phyloP scores from a whole-genome alignment of 305 asterid species.

The Fraxinus ornus region DNA sequence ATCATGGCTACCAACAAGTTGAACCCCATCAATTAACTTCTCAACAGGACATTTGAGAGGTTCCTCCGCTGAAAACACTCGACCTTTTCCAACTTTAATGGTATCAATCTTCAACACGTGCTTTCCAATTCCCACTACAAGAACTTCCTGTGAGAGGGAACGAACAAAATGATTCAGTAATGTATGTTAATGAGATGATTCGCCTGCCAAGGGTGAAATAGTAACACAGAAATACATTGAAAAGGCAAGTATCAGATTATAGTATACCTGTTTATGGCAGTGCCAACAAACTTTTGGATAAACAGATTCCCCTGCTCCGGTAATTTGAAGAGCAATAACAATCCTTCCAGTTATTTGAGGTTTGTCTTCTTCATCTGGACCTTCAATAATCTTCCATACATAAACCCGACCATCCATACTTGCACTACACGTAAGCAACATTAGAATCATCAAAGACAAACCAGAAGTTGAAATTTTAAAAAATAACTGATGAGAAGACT shows the following conservation, averaged over 20 bases:
- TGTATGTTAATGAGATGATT: background rate
- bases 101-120: conserved; percentile 74
- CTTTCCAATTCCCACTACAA: conserved; percentile 80
- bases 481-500: conserved; percentile 22
- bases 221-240: conserved; percentile 6
- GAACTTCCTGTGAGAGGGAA: conserved; percentile 63
- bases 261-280: conserved; percentile 80
- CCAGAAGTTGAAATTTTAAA: conserved; percentile 15
- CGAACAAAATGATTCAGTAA: conserved; percentile 18
- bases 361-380: conserved; percentile 84
- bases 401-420: conserved; percentile 89
- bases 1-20: conserved; percentile 86
- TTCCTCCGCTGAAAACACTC: conserved; percentile 68
- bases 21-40: conserved; percentile 77
- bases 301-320: conserved; percentile 74
- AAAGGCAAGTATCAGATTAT: conserved; percentile 6
- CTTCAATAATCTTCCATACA: conserved; percentile 89
- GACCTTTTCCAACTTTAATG: conserved; percentile 80
- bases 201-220: background rate
- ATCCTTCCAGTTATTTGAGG: conserved; percentile 78
- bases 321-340: conserved; percentile 67
- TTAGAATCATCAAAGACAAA: conserved; percentile 25
- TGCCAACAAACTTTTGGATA: conserved; percentile 98
- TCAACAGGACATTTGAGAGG: conserved; percentile 72
- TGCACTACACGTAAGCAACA: conserved; percentile 55